Conservation (phyloP, 345 rosid species). For the Aquilaria malaccensis region DNA sequence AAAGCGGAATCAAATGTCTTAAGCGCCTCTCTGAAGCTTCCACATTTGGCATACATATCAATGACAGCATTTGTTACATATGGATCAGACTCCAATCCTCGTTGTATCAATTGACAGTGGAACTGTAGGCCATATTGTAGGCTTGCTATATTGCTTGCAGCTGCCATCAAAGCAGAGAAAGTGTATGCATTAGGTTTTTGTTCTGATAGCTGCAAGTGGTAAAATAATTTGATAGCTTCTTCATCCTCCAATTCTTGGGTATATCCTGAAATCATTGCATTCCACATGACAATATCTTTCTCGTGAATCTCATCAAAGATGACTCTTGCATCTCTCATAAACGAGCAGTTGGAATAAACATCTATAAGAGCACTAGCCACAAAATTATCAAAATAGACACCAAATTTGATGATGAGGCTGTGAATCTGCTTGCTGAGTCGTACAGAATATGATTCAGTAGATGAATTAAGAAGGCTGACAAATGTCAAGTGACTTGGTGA, state of each 20-base stretch:
- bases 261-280: conserved; percentile 65
- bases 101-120: conserved; percentile 45
- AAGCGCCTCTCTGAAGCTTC: conserved; percentile 50
- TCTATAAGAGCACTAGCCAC: conserved; percentile 60
- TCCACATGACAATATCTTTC: conserved; percentile 79
- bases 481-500: conserved; percentile 61
- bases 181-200: conserved; percentile 54
- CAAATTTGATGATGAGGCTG: conserved; percentile 49
- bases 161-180: conserved; percentile 54
- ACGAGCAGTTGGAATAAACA: conserved; percentile 56
- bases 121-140: conserved; percentile 59
- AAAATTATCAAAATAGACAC: conserved; percentile 37
- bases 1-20: conserved; percentile 33
- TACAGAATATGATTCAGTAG: conserved; percentile 40
- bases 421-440: conserved; percentile 62
- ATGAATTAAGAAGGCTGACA: conserved; percentile 64
- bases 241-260: conserved; percentile 52
- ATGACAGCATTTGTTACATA: conserved; percentile 50
- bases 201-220: conserved; percentile 33
- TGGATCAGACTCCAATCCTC: conserved; percentile 40
- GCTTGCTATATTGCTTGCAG: conserved; percentile 57
- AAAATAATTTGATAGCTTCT: conserved; percentile 54
- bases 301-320: conserved; percentile 53
- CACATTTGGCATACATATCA: conserved; percentile 82
- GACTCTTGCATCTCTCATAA: conserved; percentile 45